These are phyloP conservation scores for Sarocladium kiliense DNA, from an alignment of 2,329 filamentous ascomycete species.

Conservation along the genomic window DNA sequence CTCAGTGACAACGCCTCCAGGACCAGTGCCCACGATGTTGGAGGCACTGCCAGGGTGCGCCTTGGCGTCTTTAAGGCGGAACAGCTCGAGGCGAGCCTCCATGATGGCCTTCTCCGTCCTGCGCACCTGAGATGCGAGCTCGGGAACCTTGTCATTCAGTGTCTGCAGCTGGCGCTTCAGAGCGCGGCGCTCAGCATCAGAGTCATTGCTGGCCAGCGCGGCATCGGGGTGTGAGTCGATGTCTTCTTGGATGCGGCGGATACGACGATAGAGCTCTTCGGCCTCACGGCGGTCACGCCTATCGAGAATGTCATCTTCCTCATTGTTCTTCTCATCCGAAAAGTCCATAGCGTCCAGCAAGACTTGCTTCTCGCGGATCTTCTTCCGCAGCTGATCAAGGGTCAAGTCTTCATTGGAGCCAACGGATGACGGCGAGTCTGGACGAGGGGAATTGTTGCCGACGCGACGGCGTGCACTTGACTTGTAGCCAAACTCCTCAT, in stretches of 20 bases:
- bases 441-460: conserved; percentile 75
- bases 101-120: conserved; percentile 89
- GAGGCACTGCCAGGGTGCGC: conserved; percentile 77
- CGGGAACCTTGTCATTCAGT: conserved; percentile 82
- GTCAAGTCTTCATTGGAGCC: conserved; percentile 74
- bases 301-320: conserved; percentile 90
- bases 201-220: conserved; percentile 67
- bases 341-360: conserved; percentile 95
- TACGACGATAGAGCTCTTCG: conserved; percentile 88
- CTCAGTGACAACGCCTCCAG: conserved; percentile 85
- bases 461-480: conserved; percentile 88
- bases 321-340: conserved; percentile 80
- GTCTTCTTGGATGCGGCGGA: conserved; percentile 87
- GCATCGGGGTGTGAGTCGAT: conserved; percentile 84
- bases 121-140: conserved; percentile 87
- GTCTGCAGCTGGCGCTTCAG: conserved; percentile 86
- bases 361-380: conserved; percentile 89
- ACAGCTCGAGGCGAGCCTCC: conserved; percentile 85
- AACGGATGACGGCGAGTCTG: conserved; percentile 68
- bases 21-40: conserved; percentile 85
- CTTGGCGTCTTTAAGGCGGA: conserved; percentile 90
- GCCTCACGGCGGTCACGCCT: conserved; percentile 85
- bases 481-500: conserved; percentile 85
- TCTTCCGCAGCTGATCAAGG: conserved; percentile 85
- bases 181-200: conserved; percentile 79